Conservation (phyloP, 202 grass and related monocot species). For the Thinopyrum obtusiflorum region DNA sequence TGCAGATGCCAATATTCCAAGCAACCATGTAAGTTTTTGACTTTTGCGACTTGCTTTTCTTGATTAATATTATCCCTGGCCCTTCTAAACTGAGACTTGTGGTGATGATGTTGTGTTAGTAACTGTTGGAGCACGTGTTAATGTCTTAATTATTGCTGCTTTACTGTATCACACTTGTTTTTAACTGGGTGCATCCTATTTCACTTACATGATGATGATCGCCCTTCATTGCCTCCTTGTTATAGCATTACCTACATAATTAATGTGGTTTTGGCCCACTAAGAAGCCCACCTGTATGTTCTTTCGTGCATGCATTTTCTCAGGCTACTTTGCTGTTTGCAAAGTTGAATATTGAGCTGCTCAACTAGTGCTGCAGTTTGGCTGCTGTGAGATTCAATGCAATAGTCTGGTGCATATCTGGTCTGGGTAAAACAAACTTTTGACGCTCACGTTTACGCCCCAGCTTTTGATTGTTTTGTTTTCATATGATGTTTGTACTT, state of each 20-base stretch:
- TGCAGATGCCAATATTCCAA: constrained; percentile 40
- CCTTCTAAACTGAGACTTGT: neutral
- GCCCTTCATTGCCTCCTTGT: no score
- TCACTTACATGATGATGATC: no score
- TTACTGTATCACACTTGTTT: neutral
- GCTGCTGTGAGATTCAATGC: no score
- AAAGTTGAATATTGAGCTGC: no score
- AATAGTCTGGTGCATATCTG: no score
- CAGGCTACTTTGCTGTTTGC: neutral
- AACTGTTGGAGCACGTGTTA: neutral
- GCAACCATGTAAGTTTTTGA: constrained; percentile 25
- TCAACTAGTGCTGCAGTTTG: no score
- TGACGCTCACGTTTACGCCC: no score
- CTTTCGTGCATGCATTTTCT: neutral
- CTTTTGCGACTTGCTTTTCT: neutral
- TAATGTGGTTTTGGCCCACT: no score
- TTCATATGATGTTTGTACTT: no score
- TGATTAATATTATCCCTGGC: neutral
- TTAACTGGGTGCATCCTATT: neutral
- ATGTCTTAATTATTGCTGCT: neutral
- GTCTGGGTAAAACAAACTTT: no score
- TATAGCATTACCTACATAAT: neutral
- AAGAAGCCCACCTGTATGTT: neutral
- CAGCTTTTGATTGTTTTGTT: no score
- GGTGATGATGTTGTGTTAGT: neutral